These are phyloP conservation scores for Agrostemma githago DNA, from an alignment of 148 eudicot species.

Conservation along the genomic window DNA sequence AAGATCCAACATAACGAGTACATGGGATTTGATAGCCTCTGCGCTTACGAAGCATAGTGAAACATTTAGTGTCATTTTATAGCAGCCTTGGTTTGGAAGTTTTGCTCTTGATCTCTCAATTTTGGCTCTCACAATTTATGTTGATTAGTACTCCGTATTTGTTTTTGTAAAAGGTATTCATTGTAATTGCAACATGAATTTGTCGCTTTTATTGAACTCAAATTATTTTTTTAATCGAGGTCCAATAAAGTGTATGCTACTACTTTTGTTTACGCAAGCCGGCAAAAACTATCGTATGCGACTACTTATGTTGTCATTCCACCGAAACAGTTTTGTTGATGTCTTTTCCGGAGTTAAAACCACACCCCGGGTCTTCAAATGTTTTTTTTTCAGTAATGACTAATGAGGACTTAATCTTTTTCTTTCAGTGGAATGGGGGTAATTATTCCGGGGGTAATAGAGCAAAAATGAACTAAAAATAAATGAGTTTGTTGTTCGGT, in stretches of 20 bases:
- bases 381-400: too few species aligned
- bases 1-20: slow-evolving; percentile 35
- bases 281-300: not conserved
- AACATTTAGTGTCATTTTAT: not conserved
- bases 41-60: slow-evolving; percentile 26
- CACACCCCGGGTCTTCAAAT: too few species aligned
- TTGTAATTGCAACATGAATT: not conserved
- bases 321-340: too few species aligned
- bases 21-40: slow-evolving; percentile 50
- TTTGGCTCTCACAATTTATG: not conserved
- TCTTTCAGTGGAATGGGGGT: too few species aligned
- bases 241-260: not conserved
- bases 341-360: too few species aligned
- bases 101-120: not conserved
- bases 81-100: not conserved
- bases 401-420: too few species aligned
- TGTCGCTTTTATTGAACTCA: not conserved
- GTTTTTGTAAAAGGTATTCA: not conserved
- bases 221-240: not conserved
- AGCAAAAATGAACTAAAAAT: too few species aligned
- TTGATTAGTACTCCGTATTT: not conserved
- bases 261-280: not conserved
- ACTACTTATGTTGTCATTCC: too few species aligned
- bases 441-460: too few species aligned
- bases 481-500: too few species aligned